Conservation (phyloP, 2,329 filamentous ascomycete species). For the Fusarium ambrosium region DNA sequence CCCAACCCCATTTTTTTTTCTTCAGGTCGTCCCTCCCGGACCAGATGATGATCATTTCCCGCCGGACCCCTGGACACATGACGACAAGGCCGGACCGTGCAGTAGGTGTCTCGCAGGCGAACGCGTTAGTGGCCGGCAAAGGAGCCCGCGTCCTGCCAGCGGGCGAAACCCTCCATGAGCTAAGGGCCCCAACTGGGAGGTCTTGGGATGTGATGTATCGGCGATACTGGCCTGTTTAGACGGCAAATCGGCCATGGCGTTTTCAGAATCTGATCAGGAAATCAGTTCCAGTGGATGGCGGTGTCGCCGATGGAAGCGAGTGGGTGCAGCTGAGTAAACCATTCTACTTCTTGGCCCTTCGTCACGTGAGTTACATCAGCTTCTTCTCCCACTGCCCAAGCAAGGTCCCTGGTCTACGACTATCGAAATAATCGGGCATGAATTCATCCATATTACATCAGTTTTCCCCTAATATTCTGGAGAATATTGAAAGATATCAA, state of each 20-base stretch:
- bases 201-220: constrained; percentile 29
- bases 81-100: constrained; percentile 41
- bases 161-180: constrained; percentile 28
- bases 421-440: constrained; percentile 11
- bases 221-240: constrained; percentile 9
- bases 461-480: not conserved
- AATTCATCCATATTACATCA: constrained; percentile 2
- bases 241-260: constrained; percentile 6
- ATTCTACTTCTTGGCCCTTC: constrained; percentile 10
- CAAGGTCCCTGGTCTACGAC: not conserved
- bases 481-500: not conserved
- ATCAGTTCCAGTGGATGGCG: constrained; percentile 1
- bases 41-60: constrained; percentile 10
- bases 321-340: not conserved
- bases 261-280: not conserved
- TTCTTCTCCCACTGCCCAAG: not conserved
- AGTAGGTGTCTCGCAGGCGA: constrained; percentile 41
- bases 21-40: constrained; percentile 2
- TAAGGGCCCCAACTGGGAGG: constrained; percentile 11
- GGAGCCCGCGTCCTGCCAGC: constrained; percentile 15
- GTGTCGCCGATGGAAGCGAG: constrained; percentile 7
- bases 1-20: not conserved
- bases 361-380: constrained; percentile 12
- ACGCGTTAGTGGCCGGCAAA: constrained; percentile 38
- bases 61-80: constrained; percentile 36